A percentile compares a stretch with the other conserved stretches of the same genome.
Evolutionary conservation across 2,329 filamentous ascomycete species (phyloP).

Genomic region (Neonectria punicea): DNA sequence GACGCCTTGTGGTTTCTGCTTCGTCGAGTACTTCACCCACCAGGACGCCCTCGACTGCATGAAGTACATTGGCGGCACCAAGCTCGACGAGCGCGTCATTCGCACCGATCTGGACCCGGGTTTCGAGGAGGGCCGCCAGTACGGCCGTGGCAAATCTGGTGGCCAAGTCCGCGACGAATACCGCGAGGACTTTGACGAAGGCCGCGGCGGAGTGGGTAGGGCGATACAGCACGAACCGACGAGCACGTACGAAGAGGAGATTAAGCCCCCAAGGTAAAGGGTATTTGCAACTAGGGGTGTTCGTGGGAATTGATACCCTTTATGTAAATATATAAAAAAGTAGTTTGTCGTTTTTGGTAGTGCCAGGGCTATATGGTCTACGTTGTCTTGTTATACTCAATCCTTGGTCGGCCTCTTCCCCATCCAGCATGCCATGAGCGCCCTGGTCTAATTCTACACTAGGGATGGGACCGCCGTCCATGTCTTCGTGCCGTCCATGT

Average conservation of each 20-base stretch:
- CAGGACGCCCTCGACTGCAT: conserved; percentile 97
- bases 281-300: conserved; percentile 3
- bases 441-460: conserved; percentile 39
- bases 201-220: conserved; percentile 87
- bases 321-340: conserved; percentile 14
- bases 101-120: conserved; percentile 95
- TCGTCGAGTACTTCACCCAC: conserved; percentile 99
- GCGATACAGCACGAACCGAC: conserved; percentile 70
- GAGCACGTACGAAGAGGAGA: conserved; percentile 54
- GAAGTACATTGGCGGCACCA: conserved; percentile 98
- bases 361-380: conserved; percentile 21
- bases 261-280: conserved; percentile 39
- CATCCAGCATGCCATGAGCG: conserved; percentile 10
- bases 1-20: conserved; percentile 98
- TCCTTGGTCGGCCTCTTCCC: conserved; percentile 1
- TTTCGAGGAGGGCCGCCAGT: conserved; percentile 95
- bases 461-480: conserved; percentile 15
- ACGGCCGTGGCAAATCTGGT: conserved; percentile 93
- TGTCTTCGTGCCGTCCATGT: conserved; percentile 17
- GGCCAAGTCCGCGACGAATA: conserved; percentile 98
- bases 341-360: conserved; percentile 15
- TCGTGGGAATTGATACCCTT: conserved; percentile 42
- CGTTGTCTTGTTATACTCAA: conserved; percentile 6
- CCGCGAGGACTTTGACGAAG: conserved; percentile 95
- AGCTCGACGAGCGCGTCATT: conserved; percentile 97